Evolutionary conservation across 108 stramenopile species (phyloP).

Genomic region (Cyclotella cryptica): DNA sequence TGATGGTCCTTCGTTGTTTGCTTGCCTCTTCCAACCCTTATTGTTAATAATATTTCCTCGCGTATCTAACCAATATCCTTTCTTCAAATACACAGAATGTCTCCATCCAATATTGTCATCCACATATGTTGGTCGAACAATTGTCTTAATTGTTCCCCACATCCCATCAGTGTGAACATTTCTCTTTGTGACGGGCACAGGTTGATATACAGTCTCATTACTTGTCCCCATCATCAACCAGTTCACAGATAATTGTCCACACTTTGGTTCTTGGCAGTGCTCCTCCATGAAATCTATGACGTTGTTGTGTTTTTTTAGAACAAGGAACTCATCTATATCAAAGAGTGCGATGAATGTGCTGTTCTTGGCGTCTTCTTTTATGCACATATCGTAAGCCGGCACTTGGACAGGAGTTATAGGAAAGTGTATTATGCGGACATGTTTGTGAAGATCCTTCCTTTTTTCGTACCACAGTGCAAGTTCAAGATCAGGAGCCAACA

Average conservation of each 20-base stretch:
- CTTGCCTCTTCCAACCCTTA: not conserved
- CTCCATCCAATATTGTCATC: too few species aligned
- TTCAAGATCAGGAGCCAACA: constrained; percentile 36
- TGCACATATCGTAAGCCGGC: constrained; percentile 32
- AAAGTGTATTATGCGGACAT: constrained; percentile 19
- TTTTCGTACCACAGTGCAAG: constrained; percentile 6
- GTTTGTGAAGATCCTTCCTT: constrained; percentile 8
- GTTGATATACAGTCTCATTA: constrained; percentile 15
- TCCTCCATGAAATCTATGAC: constrained; percentile 20
- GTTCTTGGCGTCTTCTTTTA: not conserved
- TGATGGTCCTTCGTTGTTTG: not conserved
- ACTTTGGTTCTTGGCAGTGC: not conserved
- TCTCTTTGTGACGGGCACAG: constrained; percentile 37
- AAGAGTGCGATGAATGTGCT: constrained; percentile 34
- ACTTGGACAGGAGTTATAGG: constrained; percentile 3
- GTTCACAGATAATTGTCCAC: constrained; percentile 20
- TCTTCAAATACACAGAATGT: constrained; percentile 5
- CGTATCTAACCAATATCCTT: constrained; percentile 22
- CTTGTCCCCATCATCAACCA: not conserved
- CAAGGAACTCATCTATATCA: constrained; percentile 52
- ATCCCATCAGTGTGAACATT: too few species aligned
- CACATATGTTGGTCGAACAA: too few species aligned
- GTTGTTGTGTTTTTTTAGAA: constrained; percentile 21
- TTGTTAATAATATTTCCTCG: constrained; percentile 1
- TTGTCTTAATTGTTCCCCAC: too few species aligned